Percentiles rank a stretch among this genome's conserved stretches.
Conservation (phyloP, 2,329 filamentous ascomycete genomes). For the Penicillium sp. region DNA sequence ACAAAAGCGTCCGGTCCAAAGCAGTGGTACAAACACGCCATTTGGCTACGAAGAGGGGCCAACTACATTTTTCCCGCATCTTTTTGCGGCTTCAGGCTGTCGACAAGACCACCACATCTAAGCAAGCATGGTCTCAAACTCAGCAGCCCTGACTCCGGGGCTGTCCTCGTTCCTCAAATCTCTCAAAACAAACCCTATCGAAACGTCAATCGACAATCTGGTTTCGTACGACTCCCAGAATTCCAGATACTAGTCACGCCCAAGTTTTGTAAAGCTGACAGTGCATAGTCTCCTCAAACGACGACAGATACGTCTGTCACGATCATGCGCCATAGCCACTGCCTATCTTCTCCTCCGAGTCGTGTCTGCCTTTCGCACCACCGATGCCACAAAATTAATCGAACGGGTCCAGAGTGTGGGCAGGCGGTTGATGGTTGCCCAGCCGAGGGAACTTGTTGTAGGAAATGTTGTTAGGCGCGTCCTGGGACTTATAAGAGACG, state of each 20-base stretch:
- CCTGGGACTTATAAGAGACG: conserved; percentile 84
- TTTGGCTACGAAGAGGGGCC: not conserved
- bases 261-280: conserved; percentile 17
- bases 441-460: conserved; percentile 85
- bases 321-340: conserved; percentile 86
- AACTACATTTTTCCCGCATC: not conserved
- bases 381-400: conserved; percentile 73
- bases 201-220: conserved; percentile 77
- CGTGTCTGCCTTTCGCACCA: conserved; percentile 75
- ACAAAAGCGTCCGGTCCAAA: too few species aligned
- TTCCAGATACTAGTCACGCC: conserved; percentile 9
- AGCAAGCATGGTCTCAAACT: conserved; percentile 54
- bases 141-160: conserved; percentile 62
- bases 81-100: not conserved
- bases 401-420: conserved; percentile 76
- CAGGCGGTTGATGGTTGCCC: conserved; percentile 71
- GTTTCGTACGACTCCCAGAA: conserved; percentile 61
- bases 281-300: conserved; percentile 73
- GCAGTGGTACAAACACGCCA: too few species aligned
- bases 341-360: conserved; percentile 84
- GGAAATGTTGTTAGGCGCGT: conserved; percentile 92
- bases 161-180: conserved; percentile 75
- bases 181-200: conserved; percentile 69
- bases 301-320: conserved; percentile 81
- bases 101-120: not conserved